phyloP scores from a whole-genome alignment of 2,329 filamentous ascomycete species.

The Pseudocercospora fijiensis region DNA sequence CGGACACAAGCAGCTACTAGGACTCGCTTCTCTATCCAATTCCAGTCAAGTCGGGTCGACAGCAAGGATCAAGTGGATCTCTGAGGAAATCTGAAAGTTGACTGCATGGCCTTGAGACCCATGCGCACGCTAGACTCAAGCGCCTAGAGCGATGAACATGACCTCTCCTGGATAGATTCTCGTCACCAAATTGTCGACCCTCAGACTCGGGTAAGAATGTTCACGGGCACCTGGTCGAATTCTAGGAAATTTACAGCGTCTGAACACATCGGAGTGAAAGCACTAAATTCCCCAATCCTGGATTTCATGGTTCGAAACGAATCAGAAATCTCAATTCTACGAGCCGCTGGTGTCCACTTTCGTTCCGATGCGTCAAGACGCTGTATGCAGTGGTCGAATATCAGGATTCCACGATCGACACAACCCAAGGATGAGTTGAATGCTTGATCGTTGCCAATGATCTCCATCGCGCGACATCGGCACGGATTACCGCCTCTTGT shows the following conservation, averaged over 20 bases:
- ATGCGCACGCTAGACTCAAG: background rate
- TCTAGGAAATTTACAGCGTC: background rate
- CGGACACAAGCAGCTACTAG: too few species aligned
- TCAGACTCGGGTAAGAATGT: background rate
- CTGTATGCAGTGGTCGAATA: background rate
- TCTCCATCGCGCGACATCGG: background rate
- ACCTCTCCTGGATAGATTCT: background rate
- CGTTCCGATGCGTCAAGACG: too few species aligned
- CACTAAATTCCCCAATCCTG: too few species aligned
- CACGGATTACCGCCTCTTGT: background rate
- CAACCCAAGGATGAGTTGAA: background rate
- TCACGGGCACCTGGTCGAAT: background rate
- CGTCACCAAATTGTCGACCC: background rate
- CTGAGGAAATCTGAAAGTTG: too few species aligned
- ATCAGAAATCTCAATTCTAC: too few species aligned
- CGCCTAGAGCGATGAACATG: background rate
- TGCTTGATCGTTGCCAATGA: background rate
- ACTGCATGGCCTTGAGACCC: background rate
- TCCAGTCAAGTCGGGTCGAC: too few species aligned
- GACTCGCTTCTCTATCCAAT: too few species aligned
- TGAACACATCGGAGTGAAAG: too few species aligned
- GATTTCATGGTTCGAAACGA: too few species aligned
- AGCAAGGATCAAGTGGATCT: too few species aligned
- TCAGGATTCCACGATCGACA: background rate
- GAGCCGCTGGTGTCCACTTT: too few species aligned